Conservation (phyloP, 2,329 filamentous ascomycete species). For the Podosphaera xanthii region DNA sequence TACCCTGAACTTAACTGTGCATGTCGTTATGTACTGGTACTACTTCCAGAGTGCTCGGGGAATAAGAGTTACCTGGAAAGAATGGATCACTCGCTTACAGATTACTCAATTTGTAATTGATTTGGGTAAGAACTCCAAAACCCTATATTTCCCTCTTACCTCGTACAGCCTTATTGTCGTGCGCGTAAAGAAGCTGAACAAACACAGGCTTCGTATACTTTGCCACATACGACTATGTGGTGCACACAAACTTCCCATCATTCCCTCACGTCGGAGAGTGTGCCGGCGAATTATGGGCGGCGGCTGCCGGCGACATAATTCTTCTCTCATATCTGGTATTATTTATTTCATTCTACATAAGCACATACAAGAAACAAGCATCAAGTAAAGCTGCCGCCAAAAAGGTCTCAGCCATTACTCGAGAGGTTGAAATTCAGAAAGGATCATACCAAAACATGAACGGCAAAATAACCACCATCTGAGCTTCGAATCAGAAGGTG, state of each 20-base stretch:
- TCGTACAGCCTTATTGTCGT: not conserved
- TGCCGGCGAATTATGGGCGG: conserved; percentile 90
- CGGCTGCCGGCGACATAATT: conserved; percentile 76
- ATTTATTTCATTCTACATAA: conserved; percentile 97
- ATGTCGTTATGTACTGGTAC: conserved; percentile 99
- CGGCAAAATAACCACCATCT: not conserved
- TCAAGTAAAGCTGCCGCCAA: not conserved
- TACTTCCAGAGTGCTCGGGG: conserved; percentile 98
- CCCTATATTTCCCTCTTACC: not conserved
- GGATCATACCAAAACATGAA: not conserved
- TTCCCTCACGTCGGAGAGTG: conserved; percentile 70
- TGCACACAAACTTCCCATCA: conserved; percentile 67
- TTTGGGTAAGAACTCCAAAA: conserved; percentile 36
- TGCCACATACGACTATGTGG: conserved; percentile 97
- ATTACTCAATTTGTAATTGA: conserved; percentile 96
- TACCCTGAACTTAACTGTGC: conserved; percentile 73
- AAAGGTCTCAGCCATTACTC: not conserved
- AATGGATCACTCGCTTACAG: conserved; percentile 95
- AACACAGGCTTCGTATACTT: conserved; percentile 80
- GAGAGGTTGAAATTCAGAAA: not conserved
- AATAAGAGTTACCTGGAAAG: conserved; percentile 97
- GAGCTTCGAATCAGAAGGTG: not conserved
- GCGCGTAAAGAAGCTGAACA: not conserved
- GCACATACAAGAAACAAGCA: conserved; percentile 60
- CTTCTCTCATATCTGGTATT: conserved; percentile 88